Base-by-base conservation (phyloP, 1,284 basidiomycete genomes). In the Boletus mariae region DNA sequence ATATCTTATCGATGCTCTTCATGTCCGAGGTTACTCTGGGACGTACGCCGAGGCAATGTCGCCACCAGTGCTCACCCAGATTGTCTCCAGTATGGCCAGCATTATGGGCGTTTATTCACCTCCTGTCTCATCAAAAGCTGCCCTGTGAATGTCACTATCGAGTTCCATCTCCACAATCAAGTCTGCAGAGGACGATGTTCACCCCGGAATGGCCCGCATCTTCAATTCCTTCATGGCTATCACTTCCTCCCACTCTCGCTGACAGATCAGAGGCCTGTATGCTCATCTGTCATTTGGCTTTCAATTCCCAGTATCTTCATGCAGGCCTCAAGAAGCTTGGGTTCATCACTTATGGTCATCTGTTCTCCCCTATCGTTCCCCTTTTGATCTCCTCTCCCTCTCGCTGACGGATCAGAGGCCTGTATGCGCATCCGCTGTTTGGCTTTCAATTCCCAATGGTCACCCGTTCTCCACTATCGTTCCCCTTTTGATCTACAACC, bases 261-360 rank as follows among this genome's bases (percentile, higher is more conserved):
- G 90, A 93, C 42, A 94, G 94, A 31, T 76, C 78, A 1, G 94
- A 98, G 72, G 96, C 96, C 15, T 75, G 77, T 26, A 82, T 85
- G 61, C 85, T 95, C 32, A 77, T 99, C 11, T 84, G 87, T 41
- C 84, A 96, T 31, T 79, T 99, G 25, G 94, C 94, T 0, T 99
- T 99, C 83, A 99, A 98, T 76, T 80, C 92, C 25, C 85, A 94
- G 12, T 99, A 98, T 75, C 85, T 99, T 49, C 87, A 89, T 58
- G 83, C 82, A 8, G 96, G 89, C 5, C 80, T 99, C 51, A 79
- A 84, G 62, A 96, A 94, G 70, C 84, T 99, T 38, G 97, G 96
- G 0, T 99, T 99, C 78, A 97, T 99, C 76, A 90, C 93, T 9
- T 98, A 95, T 65, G 94, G 96, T 1, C 87, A 92, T 71, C 83